Conservation (phyloP, 768 basidiomycete genomes). For the Mycena kentingensis region DNA sequence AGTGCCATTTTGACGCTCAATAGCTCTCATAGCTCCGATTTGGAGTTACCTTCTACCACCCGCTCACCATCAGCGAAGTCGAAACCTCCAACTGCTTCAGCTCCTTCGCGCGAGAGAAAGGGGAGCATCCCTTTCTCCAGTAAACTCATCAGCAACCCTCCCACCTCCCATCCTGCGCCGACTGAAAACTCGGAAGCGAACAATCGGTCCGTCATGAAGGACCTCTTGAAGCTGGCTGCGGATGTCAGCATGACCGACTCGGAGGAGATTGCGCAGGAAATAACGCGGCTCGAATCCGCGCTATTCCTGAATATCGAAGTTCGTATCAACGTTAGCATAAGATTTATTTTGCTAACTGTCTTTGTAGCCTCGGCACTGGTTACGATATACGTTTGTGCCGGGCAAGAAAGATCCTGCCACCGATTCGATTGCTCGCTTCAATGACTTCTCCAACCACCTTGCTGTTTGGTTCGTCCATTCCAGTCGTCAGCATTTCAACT, state of each 20-base stretch:
- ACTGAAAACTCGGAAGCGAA: conserved; percentile 41
- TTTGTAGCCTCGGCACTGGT: conserved; percentile 81
- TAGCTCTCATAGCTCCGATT: conserved; percentile 22
- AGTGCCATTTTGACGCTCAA: conserved; percentile 29
- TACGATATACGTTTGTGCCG: conserved; percentile 73
- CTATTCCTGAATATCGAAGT: conserved; percentile 81
- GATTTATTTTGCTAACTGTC: conserved; percentile 12
- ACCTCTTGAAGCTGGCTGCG: conserved; percentile 58
- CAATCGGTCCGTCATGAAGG: conserved; percentile 62
- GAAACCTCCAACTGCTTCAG: conserved; percentile 22
- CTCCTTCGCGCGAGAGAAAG: conserved; percentile 60
- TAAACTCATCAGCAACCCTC: conserved; percentile 40
- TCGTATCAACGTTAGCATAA: conserved; percentile 23
- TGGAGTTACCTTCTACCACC: conserved; percentile 21
- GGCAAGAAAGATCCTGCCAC: conserved; percentile 63
- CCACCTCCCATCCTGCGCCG: conserved; percentile 27
- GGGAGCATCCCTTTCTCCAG: conserved; percentile 63
- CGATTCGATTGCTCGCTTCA: conserved; percentile 75
- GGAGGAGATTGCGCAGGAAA: conserved; percentile 79
- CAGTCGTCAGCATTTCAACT: conserved; percentile 4
- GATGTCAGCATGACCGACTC: conserved; percentile 60
- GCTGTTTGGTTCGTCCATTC: conserved; percentile 67
- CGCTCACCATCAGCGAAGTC: conserved; percentile 28
- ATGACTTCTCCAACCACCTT: conserved; percentile 77
- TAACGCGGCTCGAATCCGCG: conserved; percentile 71